Base-by-base conservation (phyloP, 306 rosid genomes). In the Medicago lupulina region DNA sequence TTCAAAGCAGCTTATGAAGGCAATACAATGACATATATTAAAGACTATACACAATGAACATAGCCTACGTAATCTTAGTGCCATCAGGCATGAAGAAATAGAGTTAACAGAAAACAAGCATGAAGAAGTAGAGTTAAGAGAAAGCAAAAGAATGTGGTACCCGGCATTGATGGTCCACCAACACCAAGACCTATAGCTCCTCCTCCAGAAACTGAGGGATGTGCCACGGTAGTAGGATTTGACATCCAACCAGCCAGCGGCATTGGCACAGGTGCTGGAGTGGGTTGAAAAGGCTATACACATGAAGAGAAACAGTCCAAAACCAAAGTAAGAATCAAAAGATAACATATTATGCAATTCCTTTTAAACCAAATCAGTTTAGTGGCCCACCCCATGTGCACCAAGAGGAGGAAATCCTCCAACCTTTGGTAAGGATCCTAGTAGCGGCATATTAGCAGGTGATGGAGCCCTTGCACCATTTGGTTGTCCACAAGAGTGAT, bases 171-270 rank as follows among this genome's bases (percentile, higher is more conserved):
- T 75, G 98, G 96, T 77, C 90, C 90, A 73, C 94, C 96, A 65
- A 59, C 65, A 59, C 65, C 96, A 66, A 93, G 97, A 82, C 96
- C 96, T 61, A 93, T 93, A 77, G 88, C 92, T 80, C 90, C 91
- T 53, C 91, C 98, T 74, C 90, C 96, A 75, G 97, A 88, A 70
- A 91, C 96, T 8, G 96, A 87, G 36, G 96, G 79, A 85, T 91
- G 97, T 69, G 94, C 81, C 74, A 91, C 94, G 44, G 92, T 84
- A 25, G 97, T 83, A 79, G 98, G 90, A 85, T 86, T 93, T 78
- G 98, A 91, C 97, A 93, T 93, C 98, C 98, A 93, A 80, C 98
- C 96, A 53, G 98, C 97, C 70, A 91, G 89, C 70, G 96, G 98
- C 62, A 90, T 65, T 51, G 97, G 83, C 75, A 83, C 40, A 15